Conservation (phyloP, 306 rosid species). For the Rosa lucieae region DNA sequence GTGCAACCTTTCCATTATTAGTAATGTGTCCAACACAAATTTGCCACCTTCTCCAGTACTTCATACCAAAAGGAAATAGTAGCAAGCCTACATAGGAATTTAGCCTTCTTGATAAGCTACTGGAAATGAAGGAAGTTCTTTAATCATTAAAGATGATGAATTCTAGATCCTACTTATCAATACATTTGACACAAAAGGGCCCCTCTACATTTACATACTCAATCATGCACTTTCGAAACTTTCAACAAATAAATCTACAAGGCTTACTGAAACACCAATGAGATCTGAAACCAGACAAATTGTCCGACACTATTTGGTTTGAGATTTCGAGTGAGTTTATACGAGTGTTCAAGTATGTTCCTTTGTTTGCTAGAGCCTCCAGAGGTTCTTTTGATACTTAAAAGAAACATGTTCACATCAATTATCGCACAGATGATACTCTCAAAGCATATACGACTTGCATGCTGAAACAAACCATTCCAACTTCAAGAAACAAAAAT, state of each 20-base stretch:
- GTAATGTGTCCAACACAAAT: constrained; percentile 22
- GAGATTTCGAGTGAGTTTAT: not conserved
- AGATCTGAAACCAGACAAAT: not conserved
- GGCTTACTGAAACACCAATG: not conserved
- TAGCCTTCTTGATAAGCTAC: not conserved
- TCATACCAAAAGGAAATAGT: constrained; percentile 33
- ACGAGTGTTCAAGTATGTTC: not conserved
- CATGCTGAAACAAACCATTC: not conserved
- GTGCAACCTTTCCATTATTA: not conserved
- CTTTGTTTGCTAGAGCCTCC: not conserved
- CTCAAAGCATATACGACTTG: not conserved
- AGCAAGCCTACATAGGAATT: constrained; percentile 22
- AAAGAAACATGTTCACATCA: not conserved
- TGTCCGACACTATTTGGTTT: not conserved
- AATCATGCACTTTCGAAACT: not conserved
- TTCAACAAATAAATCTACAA: not conserved
- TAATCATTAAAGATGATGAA: not conserved
- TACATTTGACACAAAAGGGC: not conserved
- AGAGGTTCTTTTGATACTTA: not conserved
- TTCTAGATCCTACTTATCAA: not conserved
- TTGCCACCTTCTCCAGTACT: constrained; percentile 17
- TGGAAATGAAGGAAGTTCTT: not conserved
- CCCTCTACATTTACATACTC: not conserved
- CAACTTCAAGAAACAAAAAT: not conserved
- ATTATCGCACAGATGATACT: not conserved